Evolutionary conservation across 305 asterid species (phyloP), one percentile per base, ranked within the genome.

Genomic region (Withania somnifera): DNA sequence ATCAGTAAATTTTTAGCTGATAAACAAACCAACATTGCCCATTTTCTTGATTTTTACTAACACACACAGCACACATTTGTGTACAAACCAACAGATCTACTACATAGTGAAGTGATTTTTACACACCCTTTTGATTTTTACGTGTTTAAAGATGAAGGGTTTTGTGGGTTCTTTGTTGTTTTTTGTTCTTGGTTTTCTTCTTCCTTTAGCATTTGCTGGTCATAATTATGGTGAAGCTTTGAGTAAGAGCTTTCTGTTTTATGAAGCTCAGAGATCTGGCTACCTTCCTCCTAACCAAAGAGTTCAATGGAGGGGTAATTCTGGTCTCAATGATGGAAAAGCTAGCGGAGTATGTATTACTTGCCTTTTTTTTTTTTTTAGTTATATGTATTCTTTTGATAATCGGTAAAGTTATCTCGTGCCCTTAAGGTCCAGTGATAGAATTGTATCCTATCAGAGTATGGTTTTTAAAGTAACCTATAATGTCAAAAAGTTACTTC

Each of bases 241-340:
- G 24, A 89, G 88, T 45, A 95, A 95, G 85, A 91, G 97, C 91
- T 78, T 97, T 84, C 90, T 97, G 76, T 97, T 95, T 89, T 97
- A 90, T 61, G 99, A 97, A 85, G 99, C 98, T 78, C 99, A 95
- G 88, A 91, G 99, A 89, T 97, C 99, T 84, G 99, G 99, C 32
- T 91, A 91, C 56, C 87, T 97, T 57, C 99, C 98, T 3, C 81
- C 52, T 17, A 86, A 68, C 83, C 98, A 97, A 34, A 87, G 99
- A 75, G 97, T 97, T 11, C 87, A 85, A 11, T 97, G 99, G 99
- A 88, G 99, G 85, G 95, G 96, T 1, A 84, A 97, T 89, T 97
- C 99, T 79, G 99, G 98, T 79, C 94, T 97, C 26, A 87, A 81
- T 51, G 99, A 97, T 77, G 99, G 99, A n/a, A 93, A 92, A 86